Evolutionary conservation across 257 asterid species (phyloP), one percentile per base, ranked within the genome.

Genomic region (Fraxinus pennsylvanica): DNA sequence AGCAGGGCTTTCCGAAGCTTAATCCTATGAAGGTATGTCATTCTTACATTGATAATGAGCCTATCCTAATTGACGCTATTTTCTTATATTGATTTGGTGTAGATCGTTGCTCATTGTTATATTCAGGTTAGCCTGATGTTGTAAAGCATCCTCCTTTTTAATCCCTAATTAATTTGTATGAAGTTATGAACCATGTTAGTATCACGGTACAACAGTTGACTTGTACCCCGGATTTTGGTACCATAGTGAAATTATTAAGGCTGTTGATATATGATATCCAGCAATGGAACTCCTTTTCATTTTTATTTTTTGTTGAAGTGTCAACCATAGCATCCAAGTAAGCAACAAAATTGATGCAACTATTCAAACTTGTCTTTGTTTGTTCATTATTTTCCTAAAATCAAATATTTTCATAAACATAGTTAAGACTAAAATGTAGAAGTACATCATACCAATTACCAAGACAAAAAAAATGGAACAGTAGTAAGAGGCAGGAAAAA

Each of bases 1-100:
- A 93, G 0, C 89, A 89, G 80, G 98, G 99, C 82, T 88, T 93
- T 74, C 99, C 98, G 1, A 96, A 96, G 86, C 96, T 96, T 77
- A 90, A 91, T 84, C 97, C 97, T 73, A 89, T 90, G 74, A 89
- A 93, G 98, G 99, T 92, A 85, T 73, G 81, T 33, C 35, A 33
- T 71, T 76, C 17, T 45, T 78, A 33, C 29, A 74, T 43, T 84
- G 67, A 75, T 84, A 76, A 77, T 77, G 29, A 19, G 8, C 25
- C 43, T 76, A 43, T 67, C 27, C 61, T 77, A 38, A 19, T 66
- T 72, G 74, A 54, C 68, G 33, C 54, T 78, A 9, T 67, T 66
- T 33, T n/a, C 83, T 54, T 54, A 54, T 38, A 65, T 39, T 50
- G 59, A 78, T 74, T 77, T 57, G 39, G 69, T 32, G 30, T n/a